Evolutionary conservation across 371 early-diverging fungal genomes (phyloP).

Genomic region (Saksenaea oblongispora): DNA sequence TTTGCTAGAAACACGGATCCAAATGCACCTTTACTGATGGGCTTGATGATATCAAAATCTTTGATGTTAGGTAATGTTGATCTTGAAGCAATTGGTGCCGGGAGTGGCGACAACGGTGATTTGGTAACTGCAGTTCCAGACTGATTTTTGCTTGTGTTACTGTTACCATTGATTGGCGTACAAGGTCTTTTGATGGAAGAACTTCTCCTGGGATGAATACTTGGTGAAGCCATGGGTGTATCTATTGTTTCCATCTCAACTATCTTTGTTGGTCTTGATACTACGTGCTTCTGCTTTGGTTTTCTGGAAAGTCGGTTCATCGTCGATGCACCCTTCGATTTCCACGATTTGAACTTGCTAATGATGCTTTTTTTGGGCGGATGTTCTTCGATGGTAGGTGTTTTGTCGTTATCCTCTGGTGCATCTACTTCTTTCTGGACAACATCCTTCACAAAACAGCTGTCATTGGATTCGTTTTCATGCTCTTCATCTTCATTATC

Average conservation of each 20-base stretch:
- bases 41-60: constrained; percentile 92
- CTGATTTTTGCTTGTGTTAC: constrained; percentile 21
- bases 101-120: constrained; percentile 52
- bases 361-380: constrained; percentile 23
- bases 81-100: constrained; percentile 42
- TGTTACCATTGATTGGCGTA: constrained; percentile 6
- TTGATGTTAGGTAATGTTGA: constrained; percentile 74
- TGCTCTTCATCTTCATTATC: constrained; percentile 1
- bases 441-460: neutral
- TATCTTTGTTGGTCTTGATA: constrained; percentile 28
- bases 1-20: constrained; percentile 89
- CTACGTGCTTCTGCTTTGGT: constrained; percentile 22
- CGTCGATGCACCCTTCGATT: constrained; percentile 19
- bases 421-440: neutral
- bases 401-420: neutral
- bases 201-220: constrained; percentile 16
- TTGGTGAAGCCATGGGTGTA: constrained; percentile 36
- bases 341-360: constrained; percentile 29
- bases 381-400: constrained; percentile 1
- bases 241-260: constrained; percentile 46
- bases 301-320: constrained; percentile 20
- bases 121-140: constrained; percentile 15
- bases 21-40: constrained; percentile 92
- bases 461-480: neutral
- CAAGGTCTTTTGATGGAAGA: constrained; percentile 6